Conservation (phyloP, 371 early-diverging fungal genomes). For the Dichotomocladium elegans region DNA sequence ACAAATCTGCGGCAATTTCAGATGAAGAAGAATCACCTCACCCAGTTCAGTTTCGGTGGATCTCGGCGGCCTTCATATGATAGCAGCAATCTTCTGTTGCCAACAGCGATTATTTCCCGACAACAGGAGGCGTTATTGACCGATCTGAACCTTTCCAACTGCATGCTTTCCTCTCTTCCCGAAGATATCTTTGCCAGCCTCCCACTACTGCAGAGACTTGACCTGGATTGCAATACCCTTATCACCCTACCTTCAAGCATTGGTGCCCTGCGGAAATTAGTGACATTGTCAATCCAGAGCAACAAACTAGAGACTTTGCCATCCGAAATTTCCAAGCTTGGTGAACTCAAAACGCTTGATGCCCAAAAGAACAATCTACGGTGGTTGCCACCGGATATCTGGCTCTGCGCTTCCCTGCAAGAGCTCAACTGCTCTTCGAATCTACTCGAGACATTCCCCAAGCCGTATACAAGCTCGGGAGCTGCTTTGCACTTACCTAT, state of each 20-base stretch:
- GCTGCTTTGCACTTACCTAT: constrained; percentile 24
- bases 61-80: constrained; percentile 4
- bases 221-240: constrained; percentile 74
- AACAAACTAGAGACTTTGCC: constrained; percentile 47
- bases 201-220: constrained; percentile 55
- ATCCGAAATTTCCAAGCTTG: constrained; percentile 27
- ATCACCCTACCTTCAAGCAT: constrained; percentile 70
- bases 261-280: constrained; percentile 51
- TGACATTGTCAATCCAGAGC: constrained; percentile 58
- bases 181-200: constrained; percentile 61
- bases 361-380: constrained; percentile 61
- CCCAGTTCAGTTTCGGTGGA: constrained; percentile 40
- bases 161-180: constrained; percentile 72
- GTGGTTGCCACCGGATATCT: constrained; percentile 78
- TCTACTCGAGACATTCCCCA: constrained; percentile 46
- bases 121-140: constrained; percentile 24
- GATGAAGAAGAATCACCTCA: constrained; percentile 59
- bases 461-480: constrained; percentile 27
- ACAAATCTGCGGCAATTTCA: constrained; percentile 45
- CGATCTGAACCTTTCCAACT: constrained; percentile 65
- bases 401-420: constrained; percentile 66
- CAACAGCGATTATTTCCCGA: not conserved
- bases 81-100: not conserved
- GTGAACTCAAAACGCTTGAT: constrained; percentile 28
- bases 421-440: constrained; percentile 73